A percentile compares a stretch with the other conserved stretches of the same genome.
These are phyloP conservation scores for Alternaria triticimaculans DNA, from an alignment of 2,329 filamentous ascomycete genomes.

Conservation along the genomic window DNA sequence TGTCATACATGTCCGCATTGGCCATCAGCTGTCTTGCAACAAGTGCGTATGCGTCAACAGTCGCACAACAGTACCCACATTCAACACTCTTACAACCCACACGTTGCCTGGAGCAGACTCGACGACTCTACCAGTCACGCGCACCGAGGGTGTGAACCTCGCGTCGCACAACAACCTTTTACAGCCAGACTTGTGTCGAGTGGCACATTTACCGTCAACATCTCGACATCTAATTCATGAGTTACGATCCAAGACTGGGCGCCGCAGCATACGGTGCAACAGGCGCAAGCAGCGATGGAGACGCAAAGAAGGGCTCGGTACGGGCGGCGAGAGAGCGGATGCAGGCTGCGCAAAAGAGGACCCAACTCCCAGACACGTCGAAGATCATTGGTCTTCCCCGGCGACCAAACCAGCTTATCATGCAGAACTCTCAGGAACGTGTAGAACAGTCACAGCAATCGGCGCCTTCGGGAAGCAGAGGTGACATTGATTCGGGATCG, in stretches of 20 bases:
- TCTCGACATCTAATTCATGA: slow-evolving; percentile 43
- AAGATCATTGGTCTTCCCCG: slow-evolving; percentile 45
- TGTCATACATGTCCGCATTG: slow-evolving; percentile 23
- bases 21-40: slow-evolving; percentile 16
- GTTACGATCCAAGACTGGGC: slow-evolving; percentile 45
- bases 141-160: not conserved
- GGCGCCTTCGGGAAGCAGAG: slow-evolving; percentile 23
- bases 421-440: slow-evolving; percentile 30
- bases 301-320: slow-evolving; percentile 44
- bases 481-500: slow-evolving; percentile 26
- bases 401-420: slow-evolving; percentile 44
- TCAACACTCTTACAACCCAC: slow-evolving; percentile 3
- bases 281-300: slow-evolving; percentile 29
- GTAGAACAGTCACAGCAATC: slow-evolving; percentile 19
- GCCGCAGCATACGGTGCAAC: slow-evolving; percentile 40
- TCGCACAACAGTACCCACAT: slow-evolving; percentile 11
- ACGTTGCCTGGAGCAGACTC: slow-evolving; percentile 6
- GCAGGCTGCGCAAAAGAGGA: slow-evolving; percentile 37
- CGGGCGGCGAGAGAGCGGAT: slow-evolving; percentile 46
- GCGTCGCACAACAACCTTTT: not conserved
- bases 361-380: slow-evolving; percentile 39
- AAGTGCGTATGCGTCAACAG: slow-evolving; percentile 17
- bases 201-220: slow-evolving; percentile 42
- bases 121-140: not conserved
- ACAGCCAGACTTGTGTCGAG: slow-evolving; percentile 39